These are phyloP conservation scores for Talaromyces pinophilus DNA, from an alignment of 2,329 filamentous ascomycete genomes.

Conservation along the genomic window DNA sequence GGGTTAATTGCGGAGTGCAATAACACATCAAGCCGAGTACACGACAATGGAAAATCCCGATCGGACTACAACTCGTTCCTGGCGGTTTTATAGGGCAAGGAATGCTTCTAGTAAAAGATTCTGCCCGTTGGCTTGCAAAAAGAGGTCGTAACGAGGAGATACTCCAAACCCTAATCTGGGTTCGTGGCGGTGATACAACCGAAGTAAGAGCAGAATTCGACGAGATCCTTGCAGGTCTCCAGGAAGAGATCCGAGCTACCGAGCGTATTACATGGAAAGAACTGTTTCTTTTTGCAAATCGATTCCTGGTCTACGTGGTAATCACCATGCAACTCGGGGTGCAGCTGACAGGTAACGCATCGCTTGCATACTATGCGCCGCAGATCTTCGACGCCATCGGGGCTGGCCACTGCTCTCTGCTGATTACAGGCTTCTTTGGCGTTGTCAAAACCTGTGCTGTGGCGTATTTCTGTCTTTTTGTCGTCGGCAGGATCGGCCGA, in stretches of 20 bases:
- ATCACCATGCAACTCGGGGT: conserved; percentile 51
- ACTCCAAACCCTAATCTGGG: conserved; percentile 20
- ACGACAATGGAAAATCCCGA: no score
- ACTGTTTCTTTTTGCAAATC: conserved; percentile 49
- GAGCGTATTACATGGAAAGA: conserved; percentile 53
- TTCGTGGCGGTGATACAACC: background rate
- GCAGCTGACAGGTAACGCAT: conserved; percentile 55
- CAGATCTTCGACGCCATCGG: conserved; percentile 56
- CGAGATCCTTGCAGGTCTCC: conserved; percentile 36
- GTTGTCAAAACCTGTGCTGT: conserved; percentile 49
- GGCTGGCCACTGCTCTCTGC: conserved; percentile 50
- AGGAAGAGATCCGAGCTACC: conserved; percentile 49
- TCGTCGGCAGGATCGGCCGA: conserved; percentile 54
- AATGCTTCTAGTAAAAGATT: no score
- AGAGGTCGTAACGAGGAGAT: background rate
- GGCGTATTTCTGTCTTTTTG: conserved; percentile 49
- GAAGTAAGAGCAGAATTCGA: background rate
- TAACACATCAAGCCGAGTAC: no score
- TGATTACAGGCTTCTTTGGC: conserved; percentile 52
- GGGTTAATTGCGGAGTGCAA: no score
- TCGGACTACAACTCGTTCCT: no score
- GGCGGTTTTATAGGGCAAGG: no score
- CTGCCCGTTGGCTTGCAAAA: background rate
- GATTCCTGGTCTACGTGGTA: conserved; percentile 50
- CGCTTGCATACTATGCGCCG: conserved; percentile 49